phyloP scores from a whole-genome alignment of 116 monocot genomes.

The Dioscorea cayenensis region DNA sequence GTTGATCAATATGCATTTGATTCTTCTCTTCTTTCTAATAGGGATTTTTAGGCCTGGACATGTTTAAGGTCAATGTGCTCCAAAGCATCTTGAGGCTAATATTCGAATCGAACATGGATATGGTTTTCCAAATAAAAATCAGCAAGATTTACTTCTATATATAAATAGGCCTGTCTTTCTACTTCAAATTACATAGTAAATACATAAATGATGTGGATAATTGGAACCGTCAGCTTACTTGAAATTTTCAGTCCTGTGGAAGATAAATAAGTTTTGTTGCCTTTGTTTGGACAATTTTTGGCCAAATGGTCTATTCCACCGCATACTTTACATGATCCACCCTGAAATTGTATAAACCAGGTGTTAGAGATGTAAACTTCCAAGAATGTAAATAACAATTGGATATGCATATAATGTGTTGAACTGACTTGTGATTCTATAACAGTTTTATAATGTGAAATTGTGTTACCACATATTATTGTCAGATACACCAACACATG shows the following conservation, averaged over 20 bases:
- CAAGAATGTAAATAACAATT: neutral
- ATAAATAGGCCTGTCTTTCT: neutral
- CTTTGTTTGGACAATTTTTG: conserved; percentile 88
- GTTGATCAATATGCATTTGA: too few species aligned
- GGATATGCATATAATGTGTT: neutral
- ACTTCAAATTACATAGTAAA: neutral
- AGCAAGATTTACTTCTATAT: too few species aligned
- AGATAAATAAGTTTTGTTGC: conserved; percentile 19
- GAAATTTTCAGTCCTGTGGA: conserved; percentile 17
- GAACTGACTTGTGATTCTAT: neutral
- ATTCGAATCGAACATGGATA: too few species aligned
- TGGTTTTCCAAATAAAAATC: too few species aligned
- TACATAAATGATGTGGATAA: neutral
- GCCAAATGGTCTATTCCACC: conserved; percentile 89
- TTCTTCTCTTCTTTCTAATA: too few species aligned
- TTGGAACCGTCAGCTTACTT: conserved; percentile 25
- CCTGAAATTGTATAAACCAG: conserved; percentile 25
- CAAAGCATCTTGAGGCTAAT: too few species aligned
- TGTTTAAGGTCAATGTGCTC: too few species aligned
- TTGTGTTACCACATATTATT: neutral
- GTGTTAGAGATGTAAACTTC: neutral
- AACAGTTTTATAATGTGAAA: neutral
- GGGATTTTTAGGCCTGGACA: too few species aligned
- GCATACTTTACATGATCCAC: conserved; percentile 92
- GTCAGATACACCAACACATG: neutral